Conservation (phyloP, 805 yeast species). For the Cyberlindnera samutprakarnensis region DNA sequence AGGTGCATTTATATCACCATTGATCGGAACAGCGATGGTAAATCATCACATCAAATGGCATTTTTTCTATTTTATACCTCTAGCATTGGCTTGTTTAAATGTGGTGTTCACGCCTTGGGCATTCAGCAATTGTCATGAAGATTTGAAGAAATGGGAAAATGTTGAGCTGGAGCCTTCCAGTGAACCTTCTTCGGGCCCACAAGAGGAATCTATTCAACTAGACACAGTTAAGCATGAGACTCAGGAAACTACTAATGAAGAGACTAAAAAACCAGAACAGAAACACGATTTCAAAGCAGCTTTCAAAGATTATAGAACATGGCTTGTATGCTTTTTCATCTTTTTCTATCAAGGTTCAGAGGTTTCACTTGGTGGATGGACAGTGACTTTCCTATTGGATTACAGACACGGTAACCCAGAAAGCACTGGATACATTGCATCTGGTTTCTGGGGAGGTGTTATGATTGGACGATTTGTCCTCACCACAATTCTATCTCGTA, state of each 20-base stretch:
- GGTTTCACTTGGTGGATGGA: constrained; percentile 60
- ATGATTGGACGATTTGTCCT: constrained; percentile 48
- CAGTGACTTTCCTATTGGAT: constrained; percentile 48
- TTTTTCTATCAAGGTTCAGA: constrained; percentile 60
- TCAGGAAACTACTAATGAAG: not conserved
- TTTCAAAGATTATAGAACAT: constrained; percentile 34
- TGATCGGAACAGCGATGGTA: constrained; percentile 49
- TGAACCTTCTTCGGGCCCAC: not conserved
- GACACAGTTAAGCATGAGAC: not conserved
- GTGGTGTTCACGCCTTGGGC: constrained; percentile 29
- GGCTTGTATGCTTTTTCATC: constrained; percentile 46
- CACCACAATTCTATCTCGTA: constrained; percentile 31
- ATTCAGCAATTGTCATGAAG: constrained; percentile 39
- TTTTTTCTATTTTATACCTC: constrained; percentile 43
- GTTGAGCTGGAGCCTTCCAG: constrained; percentile 3
- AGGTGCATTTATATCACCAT: constrained; percentile 58
- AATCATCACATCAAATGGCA: constrained; percentile 48
- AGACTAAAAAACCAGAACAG: constrained; percentile 1
- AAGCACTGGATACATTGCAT: constrained; percentile 47
- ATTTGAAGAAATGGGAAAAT: constrained; percentile 20
- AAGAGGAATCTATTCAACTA: not conserved
- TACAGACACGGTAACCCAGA: constrained; percentile 37
- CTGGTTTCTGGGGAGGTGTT: constrained; percentile 63
- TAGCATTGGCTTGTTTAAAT: constrained; percentile 33
- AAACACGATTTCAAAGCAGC: constrained; percentile 25